phyloP scores from a whole-genome alignment of 805 yeast species.

The Candida taoyuanica region DNA sequence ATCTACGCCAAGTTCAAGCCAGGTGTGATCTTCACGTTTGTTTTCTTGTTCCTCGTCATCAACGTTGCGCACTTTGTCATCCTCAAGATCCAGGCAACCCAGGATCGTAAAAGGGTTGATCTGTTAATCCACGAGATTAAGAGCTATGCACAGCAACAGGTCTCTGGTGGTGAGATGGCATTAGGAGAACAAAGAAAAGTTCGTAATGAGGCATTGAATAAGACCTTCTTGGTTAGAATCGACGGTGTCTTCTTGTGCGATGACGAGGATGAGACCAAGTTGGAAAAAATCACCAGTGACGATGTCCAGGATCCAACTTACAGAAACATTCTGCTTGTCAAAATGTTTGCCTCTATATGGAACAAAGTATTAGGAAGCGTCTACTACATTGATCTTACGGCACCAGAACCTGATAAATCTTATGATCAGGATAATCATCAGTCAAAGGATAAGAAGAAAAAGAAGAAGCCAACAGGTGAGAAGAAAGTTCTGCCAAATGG shows the following conservation, averaged over 20 bases:
- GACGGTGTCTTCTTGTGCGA: constrained; percentile 58
- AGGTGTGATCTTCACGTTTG: constrained; percentile 46
- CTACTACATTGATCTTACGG: constrained; percentile 10
- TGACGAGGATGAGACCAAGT: constrained; percentile 24
- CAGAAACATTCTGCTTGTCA: constrained; percentile 43
- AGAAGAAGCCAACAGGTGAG: constrained; percentile 36
- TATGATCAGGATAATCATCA: constrained; percentile 1
- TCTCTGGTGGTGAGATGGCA: constrained; percentile 32
- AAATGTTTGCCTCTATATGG: constrained; percentile 40
- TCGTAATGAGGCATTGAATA: constrained; percentile 33
- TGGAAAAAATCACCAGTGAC: constrained; percentile 40
- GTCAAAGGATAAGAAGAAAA: constrained; percentile 17
- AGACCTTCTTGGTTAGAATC: constrained; percentile 49
- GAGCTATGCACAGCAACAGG: constrained; percentile 51
- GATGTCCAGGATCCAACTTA: constrained; percentile 46
- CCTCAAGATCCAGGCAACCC: constrained; percentile 44
- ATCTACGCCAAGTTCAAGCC: constrained; percentile 70
- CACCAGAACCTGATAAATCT: not conserved
- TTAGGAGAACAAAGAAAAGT: constrained; percentile 17
- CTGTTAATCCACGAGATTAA: constrained; percentile 48
- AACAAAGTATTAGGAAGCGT: constrained; percentile 27
- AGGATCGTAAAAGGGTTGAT: constrained; percentile 54
- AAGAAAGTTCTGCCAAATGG: constrained; percentile 57
- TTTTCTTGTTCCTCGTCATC: constrained; percentile 46
- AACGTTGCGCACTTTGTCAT: constrained; percentile 56